Evolutionary conservation across 257 asterid species (phyloP), one percentile per base, ranked within the genome.

Genomic region (Salvia rosmarinus): DNA sequence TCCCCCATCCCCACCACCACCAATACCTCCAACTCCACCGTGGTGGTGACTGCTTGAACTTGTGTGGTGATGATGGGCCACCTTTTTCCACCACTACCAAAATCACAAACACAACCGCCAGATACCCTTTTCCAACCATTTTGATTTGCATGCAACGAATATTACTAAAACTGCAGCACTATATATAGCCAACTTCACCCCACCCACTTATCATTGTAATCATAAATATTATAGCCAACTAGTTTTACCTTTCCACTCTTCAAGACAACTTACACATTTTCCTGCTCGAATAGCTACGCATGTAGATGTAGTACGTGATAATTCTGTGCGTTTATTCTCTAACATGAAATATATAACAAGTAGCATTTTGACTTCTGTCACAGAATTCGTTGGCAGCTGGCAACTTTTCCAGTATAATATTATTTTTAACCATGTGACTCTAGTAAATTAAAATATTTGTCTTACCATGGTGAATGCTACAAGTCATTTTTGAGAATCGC

Each of bases 31-130:
- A 3, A n/a, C 2, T 6, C 74, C 77, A 49, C 43, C 20, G 17
- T 49, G 40, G 32, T 70, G 75, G 51, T 72, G 71, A 0, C 71
- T 77, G 50, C 5, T 46, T 71, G 4, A 21, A 9, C 64, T 51
- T 0, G n/a, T 5, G 49, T 42, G 49, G 30, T 25, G 30, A 25
- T 25, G 30, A 25, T 25, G 30, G 2, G 30, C 30, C 30, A 1
- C 30, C n/a, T n/a, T n/a, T n/a, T n/a, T n/a, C n/a, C 80, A 78
- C 76, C 79, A 72, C 81, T 20, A 72, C 72, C 77, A 87, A 20
- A 70, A 80, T 49, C 68, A 71, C 67, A 35, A 82, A 54, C 37
- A 81, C 16, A 64, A 78, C 52, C 32, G 67, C 67, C 20, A 78
- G 14, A 69, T 75, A 32, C 6, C 6, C 44, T 42, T 55, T 73